phyloP scores from a whole-genome alignment of 1,284 basidiomycete species.

The Golubevia pallescens region DNA sequence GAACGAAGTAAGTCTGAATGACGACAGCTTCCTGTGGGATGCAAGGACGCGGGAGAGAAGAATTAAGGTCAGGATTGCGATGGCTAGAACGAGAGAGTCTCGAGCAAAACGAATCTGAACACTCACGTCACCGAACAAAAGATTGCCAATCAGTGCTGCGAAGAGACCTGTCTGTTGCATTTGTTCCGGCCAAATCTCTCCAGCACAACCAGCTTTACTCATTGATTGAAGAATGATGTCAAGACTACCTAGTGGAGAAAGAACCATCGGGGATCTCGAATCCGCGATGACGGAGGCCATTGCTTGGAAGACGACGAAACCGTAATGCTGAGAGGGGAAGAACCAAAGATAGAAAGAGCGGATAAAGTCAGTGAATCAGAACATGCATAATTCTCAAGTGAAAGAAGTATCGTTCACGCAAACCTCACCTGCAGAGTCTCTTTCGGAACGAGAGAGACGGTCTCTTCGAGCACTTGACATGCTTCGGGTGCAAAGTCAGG shows the following conservation, averaged over 20 bases:
- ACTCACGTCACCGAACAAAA: constrained; percentile 30
- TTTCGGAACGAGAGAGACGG: constrained; percentile 41
- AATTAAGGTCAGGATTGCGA: not conserved
- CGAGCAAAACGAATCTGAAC: not conserved
- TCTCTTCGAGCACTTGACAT: constrained; percentile 47
- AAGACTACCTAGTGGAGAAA: constrained; percentile 40
- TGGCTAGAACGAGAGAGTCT: not conserved
- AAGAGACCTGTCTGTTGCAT: constrained; percentile 34
- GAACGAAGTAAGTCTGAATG: constrained; percentile 40
- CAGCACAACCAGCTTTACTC: constrained; percentile 6
- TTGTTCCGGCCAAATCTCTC: constrained; percentile 21
- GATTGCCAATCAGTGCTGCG: constrained; percentile 30
- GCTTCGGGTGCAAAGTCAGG: constrained; percentile 53
- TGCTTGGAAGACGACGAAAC: constrained; percentile 27
- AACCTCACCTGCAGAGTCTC: constrained; percentile 14
- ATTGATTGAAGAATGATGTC: constrained; percentile 44
- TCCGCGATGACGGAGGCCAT: constrained; percentile 42
- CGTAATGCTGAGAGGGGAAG: constrained; percentile 22
- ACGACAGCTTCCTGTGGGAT: constrained; percentile 31
- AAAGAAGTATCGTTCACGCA: not conserved
- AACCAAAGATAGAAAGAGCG: no score
- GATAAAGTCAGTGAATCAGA: no score
- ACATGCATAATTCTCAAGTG: no score
- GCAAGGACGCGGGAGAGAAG: not conserved
- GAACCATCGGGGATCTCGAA: constrained; percentile 35